Evolutionary conservation across 75 land plant genomes (phyloP).

Genomic region (Pinus taeda): DNA sequence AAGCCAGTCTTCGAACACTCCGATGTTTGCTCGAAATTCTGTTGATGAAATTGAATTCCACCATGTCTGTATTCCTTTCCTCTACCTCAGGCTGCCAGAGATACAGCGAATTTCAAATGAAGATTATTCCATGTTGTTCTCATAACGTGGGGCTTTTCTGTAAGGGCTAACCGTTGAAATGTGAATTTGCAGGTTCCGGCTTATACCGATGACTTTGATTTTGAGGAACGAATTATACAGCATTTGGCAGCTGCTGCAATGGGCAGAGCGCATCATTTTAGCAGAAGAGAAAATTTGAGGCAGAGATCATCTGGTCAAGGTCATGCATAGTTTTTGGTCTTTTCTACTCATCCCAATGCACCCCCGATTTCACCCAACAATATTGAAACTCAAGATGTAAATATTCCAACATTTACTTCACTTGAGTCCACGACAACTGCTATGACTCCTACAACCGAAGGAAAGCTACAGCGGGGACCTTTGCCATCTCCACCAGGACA

Average conservation of each 20-base stretch:
- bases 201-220: no score
- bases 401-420: no score
- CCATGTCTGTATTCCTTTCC: no score
- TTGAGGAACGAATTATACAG: slow-evolving; percentile 94
- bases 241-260: slow-evolving; percentile 93
- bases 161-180: no score
- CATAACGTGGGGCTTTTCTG: no score
- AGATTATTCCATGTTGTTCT: no score
- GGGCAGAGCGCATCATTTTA: slow-evolving; percentile 79
- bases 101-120: no score
- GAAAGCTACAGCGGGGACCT: slow-evolving; percentile 16
- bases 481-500: background rate
- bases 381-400: no score
- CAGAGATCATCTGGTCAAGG: slow-evolving; percentile 47
- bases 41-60: slow-evolving; percentile 78
- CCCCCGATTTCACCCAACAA: slow-evolving; percentile 21
- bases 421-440: slow-evolving; percentile 15
- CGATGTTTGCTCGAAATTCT: slow-evolving; percentile 69
- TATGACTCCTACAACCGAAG: slow-evolving; percentile 17
- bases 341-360: slow-evolving; percentile 44
- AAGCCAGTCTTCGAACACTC: slow-evolving; percentile 51
- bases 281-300: slow-evolving; percentile 71
- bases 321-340: slow-evolving; percentile 60
- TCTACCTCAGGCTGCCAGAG: no score
- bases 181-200: no score